Evolutionary conservation across 352 stramenopile species (phyloP).

Genomic region (Pythium coloratum): DNA sequence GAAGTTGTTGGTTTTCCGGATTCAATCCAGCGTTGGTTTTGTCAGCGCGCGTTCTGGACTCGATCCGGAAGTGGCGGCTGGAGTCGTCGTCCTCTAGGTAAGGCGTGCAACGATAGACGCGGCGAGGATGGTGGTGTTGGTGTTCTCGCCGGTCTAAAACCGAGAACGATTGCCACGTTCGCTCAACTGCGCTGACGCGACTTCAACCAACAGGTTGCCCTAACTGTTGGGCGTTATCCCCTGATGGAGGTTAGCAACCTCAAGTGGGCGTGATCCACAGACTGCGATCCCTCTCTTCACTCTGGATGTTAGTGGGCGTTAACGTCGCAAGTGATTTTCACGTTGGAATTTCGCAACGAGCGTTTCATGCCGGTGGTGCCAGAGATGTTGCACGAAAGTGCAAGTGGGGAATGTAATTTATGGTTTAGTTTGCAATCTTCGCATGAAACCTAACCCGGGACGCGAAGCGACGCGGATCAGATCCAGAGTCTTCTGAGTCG

Average conservation of each 20-base stretch:
- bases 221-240: not conserved
- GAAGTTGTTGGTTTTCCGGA: slow-evolving; percentile 7
- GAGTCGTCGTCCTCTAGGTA: not conserved
- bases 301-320: slow-evolving; percentile 20
- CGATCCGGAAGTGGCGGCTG: not conserved
- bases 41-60: not conserved
- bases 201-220: slow-evolving; percentile 25
- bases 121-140: not conserved
- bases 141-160: not conserved
- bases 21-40: not conserved
- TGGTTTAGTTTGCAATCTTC: slow-evolving; percentile 24
- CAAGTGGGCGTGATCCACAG: slow-evolving; percentile 13
- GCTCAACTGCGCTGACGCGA: slow-evolving; percentile 7
- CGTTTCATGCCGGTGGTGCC: slow-evolving; percentile 20
- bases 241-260: slow-evolving; percentile 23
- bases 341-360: slow-evolving; percentile 25
- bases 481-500: slow-evolving; percentile 1
- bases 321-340: not conserved
- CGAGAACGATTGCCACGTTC: not conserved
- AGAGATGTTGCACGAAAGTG: slow-evolving; percentile 20
- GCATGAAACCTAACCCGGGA: slow-evolving; percentile 16
- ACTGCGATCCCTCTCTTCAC: not conserved
- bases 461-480: slow-evolving; percentile 12
- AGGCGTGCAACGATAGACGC: not conserved
- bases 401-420: slow-evolving; percentile 28